phyloP scores from a whole-genome alignment of 139 green algal genomes.

The Chlorella sp. region DNA sequence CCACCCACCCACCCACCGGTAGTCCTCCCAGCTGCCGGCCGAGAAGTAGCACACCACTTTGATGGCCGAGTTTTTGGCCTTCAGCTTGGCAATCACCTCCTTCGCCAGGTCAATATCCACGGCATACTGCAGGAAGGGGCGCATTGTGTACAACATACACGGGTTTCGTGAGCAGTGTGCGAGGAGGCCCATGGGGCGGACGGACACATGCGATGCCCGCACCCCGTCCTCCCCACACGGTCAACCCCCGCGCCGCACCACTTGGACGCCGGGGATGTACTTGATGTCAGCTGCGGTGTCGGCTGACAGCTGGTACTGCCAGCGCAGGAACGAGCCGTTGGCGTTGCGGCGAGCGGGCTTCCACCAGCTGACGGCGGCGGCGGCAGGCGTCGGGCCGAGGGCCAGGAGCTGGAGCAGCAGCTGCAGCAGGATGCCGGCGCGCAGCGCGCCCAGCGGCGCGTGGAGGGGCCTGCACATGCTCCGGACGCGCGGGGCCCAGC shows the following conservation, averaged over 20 bases:
- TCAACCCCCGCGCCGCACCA: not conserved
- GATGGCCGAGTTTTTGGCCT: not conserved
- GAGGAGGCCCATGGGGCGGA: no score
- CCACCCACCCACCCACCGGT: not conserved
- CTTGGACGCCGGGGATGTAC: not conserved
- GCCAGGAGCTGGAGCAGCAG: not conserved
- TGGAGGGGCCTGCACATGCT: no score
- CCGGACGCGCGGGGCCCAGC: no score
- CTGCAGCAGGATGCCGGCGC: no score
- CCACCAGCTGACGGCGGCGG: not conserved
- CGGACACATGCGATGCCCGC: no score
- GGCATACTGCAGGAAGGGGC: not conserved
- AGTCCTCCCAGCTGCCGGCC: not conserved
- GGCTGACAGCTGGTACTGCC: not conserved
- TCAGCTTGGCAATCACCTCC: not conserved
- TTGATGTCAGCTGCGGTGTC: not conserved
- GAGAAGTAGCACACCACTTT: constrained; percentile 4
- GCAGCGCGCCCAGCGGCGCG: no score
- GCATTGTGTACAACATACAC: no score
- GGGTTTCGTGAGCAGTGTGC: no score
- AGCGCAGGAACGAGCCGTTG: not conserved
- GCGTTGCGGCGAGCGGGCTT: not conserved
- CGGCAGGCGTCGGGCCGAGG: not conserved
- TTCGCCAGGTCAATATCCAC: not conserved
- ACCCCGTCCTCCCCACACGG: no score